Evolutionary conservation across 257 asterid species (phyloP).

Genomic region (Gardenia jasminoides): DNA sequence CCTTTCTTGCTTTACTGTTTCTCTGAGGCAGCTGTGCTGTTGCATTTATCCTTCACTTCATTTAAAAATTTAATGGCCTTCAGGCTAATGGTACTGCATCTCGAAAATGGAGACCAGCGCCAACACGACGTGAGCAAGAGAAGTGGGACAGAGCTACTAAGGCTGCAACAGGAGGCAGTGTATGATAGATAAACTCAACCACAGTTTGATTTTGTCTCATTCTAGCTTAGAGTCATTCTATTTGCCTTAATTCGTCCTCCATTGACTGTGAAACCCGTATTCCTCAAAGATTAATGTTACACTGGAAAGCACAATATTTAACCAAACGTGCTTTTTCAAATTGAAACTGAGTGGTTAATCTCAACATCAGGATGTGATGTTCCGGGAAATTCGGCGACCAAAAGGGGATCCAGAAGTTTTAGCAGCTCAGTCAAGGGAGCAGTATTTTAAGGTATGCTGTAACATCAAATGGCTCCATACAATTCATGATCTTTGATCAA

Average conservation of each 20-base stretch:
- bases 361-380: slow-evolving; percentile 64
- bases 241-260: slow-evolving; percentile 4
- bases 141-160: slow-evolving; percentile 88
- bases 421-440: slow-evolving; percentile 87
- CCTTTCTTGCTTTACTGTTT: neutral
- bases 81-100: slow-evolving; percentile 42
- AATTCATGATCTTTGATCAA: neutral
- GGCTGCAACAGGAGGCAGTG: slow-evolving; percentile 97
- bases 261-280: slow-evolving; percentile 8
- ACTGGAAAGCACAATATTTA: neutral
- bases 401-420: slow-evolving; percentile 77
- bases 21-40: slow-evolving; percentile 2
- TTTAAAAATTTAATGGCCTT: slow-evolving; percentile 19
- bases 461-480: neutral
- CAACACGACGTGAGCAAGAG: slow-evolving; percentile 93
- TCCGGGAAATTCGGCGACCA: slow-evolving; percentile 62
- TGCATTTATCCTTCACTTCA: neutral
- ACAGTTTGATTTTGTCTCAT: slow-evolving; percentile 6
- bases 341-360: slow-evolving; percentile 1
- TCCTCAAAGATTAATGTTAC: neutral
- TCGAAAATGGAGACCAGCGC: slow-evolving; percentile 81
- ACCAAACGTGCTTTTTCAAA: neutral
- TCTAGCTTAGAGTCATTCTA: slow-evolving; percentile 8
- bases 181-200: slow-evolving; percentile 29
- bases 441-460: slow-evolving; percentile 62